phyloP scores from a whole-genome alignment of 2,329 filamentous ascomycete genomes.

The Claviceps citrina region DNA sequence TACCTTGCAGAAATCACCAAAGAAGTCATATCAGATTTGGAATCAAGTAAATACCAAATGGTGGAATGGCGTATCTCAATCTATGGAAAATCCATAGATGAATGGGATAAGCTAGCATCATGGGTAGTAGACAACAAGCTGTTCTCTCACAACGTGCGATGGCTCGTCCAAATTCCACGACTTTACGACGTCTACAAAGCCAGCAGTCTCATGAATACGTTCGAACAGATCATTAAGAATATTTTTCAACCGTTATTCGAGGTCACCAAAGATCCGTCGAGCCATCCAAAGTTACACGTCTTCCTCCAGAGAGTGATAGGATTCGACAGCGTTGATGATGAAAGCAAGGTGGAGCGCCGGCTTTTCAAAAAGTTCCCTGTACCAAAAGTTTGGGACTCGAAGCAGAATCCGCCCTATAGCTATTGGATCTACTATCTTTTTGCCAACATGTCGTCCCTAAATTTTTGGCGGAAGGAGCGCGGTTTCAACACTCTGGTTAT shows the following conservation, averaged over 20 bases:
- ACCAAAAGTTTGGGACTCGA: conserved; percentile 74
- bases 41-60: conserved; percentile 99
- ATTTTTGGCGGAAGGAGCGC: conserved; percentile 75
- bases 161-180: conserved; percentile 89
- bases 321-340: conserved; percentile 94
- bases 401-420: conserved; percentile 93
- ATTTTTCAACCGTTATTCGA: conserved; percentile 90
- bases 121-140: conserved; percentile 98
- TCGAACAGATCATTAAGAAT: conserved; percentile 80
- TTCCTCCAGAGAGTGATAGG: conserved; percentile 92
- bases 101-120: conserved; percentile 94
- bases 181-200: conserved; percentile 94
- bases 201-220: conserved; percentile 71
- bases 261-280: conserved; percentile 72
- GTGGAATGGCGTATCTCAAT: conserved; percentile 98
- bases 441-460: conserved; percentile 83
- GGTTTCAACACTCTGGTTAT: conserved; percentile 94
- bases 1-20: conserved; percentile 97
- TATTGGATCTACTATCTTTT: conserved; percentile 99
- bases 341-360: conserved; percentile 88
- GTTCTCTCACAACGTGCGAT: conserved; percentile 93
- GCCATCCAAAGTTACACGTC: conserved; percentile 82
- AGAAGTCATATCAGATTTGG: conserved; percentile 90
- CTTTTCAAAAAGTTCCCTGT: conserved; percentile 93
- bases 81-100: conserved; percentile 78